Conservation (phyloP, 1,139 yeast species). For the Geotrichum restrictum region DNA sequence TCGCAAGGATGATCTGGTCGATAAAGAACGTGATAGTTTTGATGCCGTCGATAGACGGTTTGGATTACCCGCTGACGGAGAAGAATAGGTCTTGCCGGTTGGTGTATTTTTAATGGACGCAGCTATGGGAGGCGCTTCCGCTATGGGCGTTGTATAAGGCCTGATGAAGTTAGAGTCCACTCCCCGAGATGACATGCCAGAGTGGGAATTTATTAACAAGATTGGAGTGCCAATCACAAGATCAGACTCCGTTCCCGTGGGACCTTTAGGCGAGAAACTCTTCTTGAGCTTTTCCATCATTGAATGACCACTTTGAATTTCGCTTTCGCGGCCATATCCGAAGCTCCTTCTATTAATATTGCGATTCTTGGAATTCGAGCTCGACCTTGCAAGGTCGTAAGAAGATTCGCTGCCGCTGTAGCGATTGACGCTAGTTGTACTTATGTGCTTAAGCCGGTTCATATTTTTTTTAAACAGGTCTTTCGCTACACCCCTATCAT, state of each 20-base stretch:
- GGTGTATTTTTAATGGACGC: neutral
- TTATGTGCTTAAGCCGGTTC: slow-evolving; percentile 3
- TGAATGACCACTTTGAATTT: neutral
- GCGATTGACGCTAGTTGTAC: slow-evolving; percentile 7
- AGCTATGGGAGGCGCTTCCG: too few relatives aligned
- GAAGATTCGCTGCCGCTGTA: neutral
- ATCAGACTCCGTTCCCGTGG: neutral
- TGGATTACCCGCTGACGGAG: neutral
- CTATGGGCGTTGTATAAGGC: neutral
- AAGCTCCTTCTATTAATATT: neutral
- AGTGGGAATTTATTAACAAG: neutral
- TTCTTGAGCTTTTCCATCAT: slow-evolving; percentile 4
- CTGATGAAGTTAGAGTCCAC: neutral
- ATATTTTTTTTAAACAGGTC: slow-evolving; percentile 4
- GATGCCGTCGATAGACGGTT: neutral
- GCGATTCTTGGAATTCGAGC: slow-evolving; percentile 1
- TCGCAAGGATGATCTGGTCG: neutral
- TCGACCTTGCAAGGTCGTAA: neutral
- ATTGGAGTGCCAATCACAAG: neutral
- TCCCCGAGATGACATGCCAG: neutral
- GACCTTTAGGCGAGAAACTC: neutral
- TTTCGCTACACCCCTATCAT: neutral
- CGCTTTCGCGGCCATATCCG: slow-evolving; percentile 4
- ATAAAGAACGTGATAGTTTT: neutral
- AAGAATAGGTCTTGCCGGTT: neutral